phyloP scores from a whole-genome alignment of 331 rosid species.

The Acacia pycnantha region DNA sequence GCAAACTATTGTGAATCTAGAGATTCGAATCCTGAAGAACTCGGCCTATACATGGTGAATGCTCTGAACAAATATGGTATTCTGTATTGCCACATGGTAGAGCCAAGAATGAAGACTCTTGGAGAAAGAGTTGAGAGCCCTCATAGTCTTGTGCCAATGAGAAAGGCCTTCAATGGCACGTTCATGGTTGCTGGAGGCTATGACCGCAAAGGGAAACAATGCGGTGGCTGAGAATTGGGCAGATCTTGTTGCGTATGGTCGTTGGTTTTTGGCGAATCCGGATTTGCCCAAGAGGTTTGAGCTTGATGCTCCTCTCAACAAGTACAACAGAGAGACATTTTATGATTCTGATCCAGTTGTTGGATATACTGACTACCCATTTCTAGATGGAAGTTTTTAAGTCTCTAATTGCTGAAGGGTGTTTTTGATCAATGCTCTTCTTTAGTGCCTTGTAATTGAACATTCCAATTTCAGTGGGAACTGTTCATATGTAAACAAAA shows the following conservation, averaged over 20 bases:
- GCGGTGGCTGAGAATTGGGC: conserved; percentile 50
- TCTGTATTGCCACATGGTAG: conserved; percentile 67
- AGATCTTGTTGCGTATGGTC: conserved; percentile 74
- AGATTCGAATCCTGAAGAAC: conserved; percentile 59
- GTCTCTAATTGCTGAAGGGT: neutral
- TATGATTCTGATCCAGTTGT: conserved; percentile 46
- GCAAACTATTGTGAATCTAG: conserved; percentile 42
- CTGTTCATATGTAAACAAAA: too few relatives aligned
- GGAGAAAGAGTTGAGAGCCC: conserved; percentile 11
- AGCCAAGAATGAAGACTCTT: conserved; percentile 58
- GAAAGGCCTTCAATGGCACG: conserved; percentile 74
- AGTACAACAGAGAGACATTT: conserved; percentile 56
- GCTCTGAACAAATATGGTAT: conserved; percentile 55
- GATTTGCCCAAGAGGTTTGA: conserved; percentile 70
- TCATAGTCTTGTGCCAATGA: conserved; percentile 56
- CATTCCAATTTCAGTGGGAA: neutral
- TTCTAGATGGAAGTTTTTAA: neutral
- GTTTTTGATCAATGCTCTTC: neutral
- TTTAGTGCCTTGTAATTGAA: neutral
- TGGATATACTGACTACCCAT: conserved; percentile 58
- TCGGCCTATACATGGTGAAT: conserved; percentile 64
- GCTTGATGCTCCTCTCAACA: conserved; percentile 62
- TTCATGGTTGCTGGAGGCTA: conserved; percentile 72
- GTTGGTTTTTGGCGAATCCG: conserved; percentile 78
- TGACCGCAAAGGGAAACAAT: conserved; percentile 50